phyloP scores from a whole-genome alignment of 352 stramenopile genomes.

The Phytopythium delawarense region DNA sequence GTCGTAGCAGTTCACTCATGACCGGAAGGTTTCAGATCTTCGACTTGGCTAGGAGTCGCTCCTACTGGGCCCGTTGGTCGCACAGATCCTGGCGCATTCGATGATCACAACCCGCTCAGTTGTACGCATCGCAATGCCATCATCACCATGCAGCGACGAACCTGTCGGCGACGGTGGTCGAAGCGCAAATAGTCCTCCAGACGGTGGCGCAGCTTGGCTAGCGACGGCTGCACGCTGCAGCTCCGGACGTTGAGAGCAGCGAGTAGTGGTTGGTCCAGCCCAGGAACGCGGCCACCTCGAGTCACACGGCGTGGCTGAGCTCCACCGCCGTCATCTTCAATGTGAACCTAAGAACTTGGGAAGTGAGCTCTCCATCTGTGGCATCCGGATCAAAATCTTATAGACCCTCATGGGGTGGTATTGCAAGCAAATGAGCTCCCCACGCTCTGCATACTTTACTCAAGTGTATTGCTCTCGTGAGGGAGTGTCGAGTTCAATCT shows the following conservation, averaged over 20 bases:
- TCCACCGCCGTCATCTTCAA: neutral
- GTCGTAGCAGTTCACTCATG: no score
- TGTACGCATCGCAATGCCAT: neutral
- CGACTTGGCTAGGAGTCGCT: slow-evolving; percentile 37
- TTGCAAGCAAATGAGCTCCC: neutral
- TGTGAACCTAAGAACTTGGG: no score
- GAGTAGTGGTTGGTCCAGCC: neutral
- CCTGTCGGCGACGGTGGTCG: slow-evolving; percentile 39
- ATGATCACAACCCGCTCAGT: neutral
- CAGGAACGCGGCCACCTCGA: neutral
- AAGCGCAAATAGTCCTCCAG: slow-evolving; percentile 55
- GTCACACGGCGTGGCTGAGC: neutral
- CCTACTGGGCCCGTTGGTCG: slow-evolving; percentile 45
- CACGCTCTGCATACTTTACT: neutral
- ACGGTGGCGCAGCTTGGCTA: slow-evolving; percentile 30
- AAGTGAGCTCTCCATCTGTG: no score
- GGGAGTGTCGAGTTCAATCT: neutral
- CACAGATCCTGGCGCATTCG: slow-evolving; percentile 43
- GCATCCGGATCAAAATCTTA: no score
- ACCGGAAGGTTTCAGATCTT: slow-evolving; percentile 19
- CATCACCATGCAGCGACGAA: slow-evolving; percentile 9
- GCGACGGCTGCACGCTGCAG: slow-evolving; percentile 61
- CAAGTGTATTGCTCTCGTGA: neutral
- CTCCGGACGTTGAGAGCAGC: slow-evolving; percentile 52
- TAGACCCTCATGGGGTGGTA: neutral